These are phyloP conservation scores for Saccharomycopsis synnaedendra DNA, from an alignment of 805 yeast species.

Conservation along the genomic window DNA sequence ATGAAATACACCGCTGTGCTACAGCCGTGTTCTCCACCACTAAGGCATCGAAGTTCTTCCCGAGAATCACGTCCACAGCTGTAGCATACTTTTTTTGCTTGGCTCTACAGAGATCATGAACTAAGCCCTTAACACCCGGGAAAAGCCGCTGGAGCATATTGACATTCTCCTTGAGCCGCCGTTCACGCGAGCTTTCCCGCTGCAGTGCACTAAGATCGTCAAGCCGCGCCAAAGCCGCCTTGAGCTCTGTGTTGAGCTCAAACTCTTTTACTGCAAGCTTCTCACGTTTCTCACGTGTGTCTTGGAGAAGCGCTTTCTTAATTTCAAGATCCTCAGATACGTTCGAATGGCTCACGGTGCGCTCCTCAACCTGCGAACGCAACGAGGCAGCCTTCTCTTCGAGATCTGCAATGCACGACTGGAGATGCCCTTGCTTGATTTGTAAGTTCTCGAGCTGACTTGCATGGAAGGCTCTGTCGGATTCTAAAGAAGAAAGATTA, in stretches of 20 bases:
- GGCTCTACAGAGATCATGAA: conserved; percentile 73
- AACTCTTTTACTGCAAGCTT: conserved; percentile 36
- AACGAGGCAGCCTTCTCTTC: conserved; percentile 29
- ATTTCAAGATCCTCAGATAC: conserved; percentile 26
- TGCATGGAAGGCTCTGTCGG: conserved; percentile 33
- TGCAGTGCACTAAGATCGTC: conserved; percentile 68
- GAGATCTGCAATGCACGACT: conserved; percentile 23
- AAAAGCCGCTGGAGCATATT: conserved; percentile 56
- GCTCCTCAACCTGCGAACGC: conserved; percentile 28
- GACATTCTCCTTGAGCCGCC: conserved; percentile 61
- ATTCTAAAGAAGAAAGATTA: conserved; percentile 28
- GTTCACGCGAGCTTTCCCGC: conserved; percentile 65
- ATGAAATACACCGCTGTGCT: conserved; percentile 68
- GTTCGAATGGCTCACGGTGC: conserved; percentile 2
- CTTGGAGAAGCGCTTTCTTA: conserved; percentile 31
- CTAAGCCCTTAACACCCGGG: conserved; percentile 78
- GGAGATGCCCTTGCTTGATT: conserved; percentile 26
- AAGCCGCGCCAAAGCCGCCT: conserved; percentile 45
- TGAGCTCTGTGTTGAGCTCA: conserved; percentile 51
- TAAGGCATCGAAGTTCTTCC: conserved; percentile 69
- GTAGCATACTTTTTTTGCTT: conserved; percentile 56
- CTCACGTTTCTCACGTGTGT: conserved; percentile 28
- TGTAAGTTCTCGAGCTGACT: conserved; percentile 28
- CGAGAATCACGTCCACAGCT: conserved; percentile 70
- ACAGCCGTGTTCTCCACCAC: conserved; percentile 63